Conservation (phyloP, 2,329 filamentous ascomycete genomes). For the Nothophaeocryptopus gaeumannii region DNA sequence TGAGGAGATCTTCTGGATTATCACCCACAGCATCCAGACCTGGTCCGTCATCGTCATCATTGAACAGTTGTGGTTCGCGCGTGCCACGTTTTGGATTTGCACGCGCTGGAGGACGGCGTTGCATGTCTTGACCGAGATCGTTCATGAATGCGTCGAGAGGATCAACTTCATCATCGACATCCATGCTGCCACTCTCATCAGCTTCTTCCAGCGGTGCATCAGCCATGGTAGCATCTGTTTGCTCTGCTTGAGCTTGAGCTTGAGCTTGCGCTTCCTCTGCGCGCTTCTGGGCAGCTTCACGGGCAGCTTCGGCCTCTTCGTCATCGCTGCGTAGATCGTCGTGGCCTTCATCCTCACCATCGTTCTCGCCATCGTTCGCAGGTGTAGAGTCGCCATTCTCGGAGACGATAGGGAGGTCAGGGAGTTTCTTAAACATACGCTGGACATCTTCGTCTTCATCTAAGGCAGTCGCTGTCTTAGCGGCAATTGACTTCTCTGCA, state of each 20-base stretch:
- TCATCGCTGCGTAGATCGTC: slow-evolving; percentile 81
- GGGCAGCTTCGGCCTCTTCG: slow-evolving; percentile 78
- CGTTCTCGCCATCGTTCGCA: slow-evolving; percentile 58
- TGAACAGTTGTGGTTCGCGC: slow-evolving; percentile 78
- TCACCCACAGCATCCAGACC: slow-evolving; percentile 62
- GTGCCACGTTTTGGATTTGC: slow-evolving; percentile 50
- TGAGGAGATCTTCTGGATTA: slow-evolving; percentile 62
- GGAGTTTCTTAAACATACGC: slow-evolving; percentile 87
- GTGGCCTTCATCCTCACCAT: slow-evolving; percentile 51
- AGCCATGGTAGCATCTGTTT: slow-evolving; percentile 48
- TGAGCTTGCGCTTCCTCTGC: slow-evolving; percentile 46
- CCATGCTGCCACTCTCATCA: slow-evolving; percentile 24
- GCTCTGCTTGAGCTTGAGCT: slow-evolving; percentile 36
- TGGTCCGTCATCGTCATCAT: slow-evolving; percentile 77
- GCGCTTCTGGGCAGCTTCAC: slow-evolving; percentile 76
- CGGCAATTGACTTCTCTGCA: slow-evolving; percentile 58
- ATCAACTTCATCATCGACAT: slow-evolving; percentile 69
- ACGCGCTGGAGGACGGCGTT: slow-evolving; percentile 31
- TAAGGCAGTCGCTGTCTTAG: slow-evolving; percentile 71
- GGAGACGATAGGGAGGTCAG: slow-evolving; percentile 64
- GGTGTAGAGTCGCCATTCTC: slow-evolving; percentile 45
- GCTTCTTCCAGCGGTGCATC: slow-evolving; percentile 37
- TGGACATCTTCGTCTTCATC: slow-evolving; percentile 84
- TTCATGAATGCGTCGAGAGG: slow-evolving; percentile 98
- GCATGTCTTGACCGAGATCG: slow-evolving; percentile 54